These are phyloP conservation scores for Isabelozyma pseudorhagii DNA, from an alignment of 805 yeast species.

Conservation along the genomic window DNA sequence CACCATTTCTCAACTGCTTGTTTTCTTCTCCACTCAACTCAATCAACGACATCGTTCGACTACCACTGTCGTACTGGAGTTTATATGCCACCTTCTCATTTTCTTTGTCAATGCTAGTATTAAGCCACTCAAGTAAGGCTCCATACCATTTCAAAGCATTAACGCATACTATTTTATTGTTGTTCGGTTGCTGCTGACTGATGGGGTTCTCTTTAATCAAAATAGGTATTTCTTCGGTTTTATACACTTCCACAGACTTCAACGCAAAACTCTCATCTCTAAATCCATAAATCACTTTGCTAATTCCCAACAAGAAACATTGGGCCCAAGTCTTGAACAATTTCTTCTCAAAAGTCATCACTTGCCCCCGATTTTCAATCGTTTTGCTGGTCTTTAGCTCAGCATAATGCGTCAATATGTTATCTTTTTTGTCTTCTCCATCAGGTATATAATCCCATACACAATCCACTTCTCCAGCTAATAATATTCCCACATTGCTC, in stretches of 20 bases:
- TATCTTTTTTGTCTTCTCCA: conserved; percentile 15
- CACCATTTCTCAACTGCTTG: conserved; percentile 31
- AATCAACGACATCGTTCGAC: conserved; percentile 49
- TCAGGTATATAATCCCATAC: conserved; percentile 74
- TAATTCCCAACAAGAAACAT: conserved; percentile 82
- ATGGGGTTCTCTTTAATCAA: conserved; percentile 52
- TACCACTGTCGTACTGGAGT: conserved; percentile 54
- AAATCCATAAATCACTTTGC: conserved; percentile 80
- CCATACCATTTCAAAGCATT: conserved; percentile 85
- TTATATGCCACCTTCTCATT: conserved; percentile 49
- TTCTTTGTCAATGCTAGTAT: conserved; percentile 46
- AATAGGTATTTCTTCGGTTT: conserved; percentile 76
- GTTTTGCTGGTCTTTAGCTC: conserved; percentile 75
- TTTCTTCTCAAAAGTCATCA: conserved; percentile 69
- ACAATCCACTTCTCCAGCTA: conserved; percentile 93
- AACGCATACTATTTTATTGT: conserved; percentile 61
- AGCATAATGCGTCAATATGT: conserved; percentile 68
- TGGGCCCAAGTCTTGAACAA: conserved; percentile 88
- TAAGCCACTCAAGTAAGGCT: conserved; percentile 77
- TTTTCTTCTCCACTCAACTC: conserved; percentile 46
- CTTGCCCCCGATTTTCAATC: conserved; percentile 54
- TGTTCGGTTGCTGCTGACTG: conserved; percentile 22
- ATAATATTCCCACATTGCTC: conserved; percentile 61
- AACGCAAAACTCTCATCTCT: conserved; percentile 70
- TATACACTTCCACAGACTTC: conserved; percentile 67